Conservation (phyloP, 2,329 filamentous ascomycete genomes). For the Paracorniculantispora psalliotae region DNA sequence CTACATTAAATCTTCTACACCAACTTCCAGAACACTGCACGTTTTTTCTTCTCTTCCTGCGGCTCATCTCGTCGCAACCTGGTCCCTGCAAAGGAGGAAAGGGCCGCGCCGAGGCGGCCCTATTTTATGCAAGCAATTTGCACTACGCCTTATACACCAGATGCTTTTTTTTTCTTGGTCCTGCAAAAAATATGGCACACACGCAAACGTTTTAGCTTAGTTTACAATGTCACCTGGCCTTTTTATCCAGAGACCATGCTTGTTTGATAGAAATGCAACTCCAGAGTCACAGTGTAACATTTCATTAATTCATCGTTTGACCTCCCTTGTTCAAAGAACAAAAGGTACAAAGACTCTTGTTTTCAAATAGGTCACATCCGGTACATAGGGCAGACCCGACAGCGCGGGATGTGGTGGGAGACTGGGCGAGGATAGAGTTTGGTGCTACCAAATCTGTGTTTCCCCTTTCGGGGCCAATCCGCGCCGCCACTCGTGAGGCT, state of each 20-base stretch:
- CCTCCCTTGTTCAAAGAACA: too few species aligned
- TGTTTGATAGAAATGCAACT: background rate
- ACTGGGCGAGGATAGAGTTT: background rate
- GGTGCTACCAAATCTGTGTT: background rate
- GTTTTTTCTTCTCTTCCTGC: background rate
- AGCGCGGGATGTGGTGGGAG: background rate
- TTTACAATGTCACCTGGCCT: too few species aligned
- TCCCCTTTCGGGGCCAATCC: background rate
- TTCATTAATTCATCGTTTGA: too few species aligned
- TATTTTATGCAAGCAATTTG: constrained; percentile 8
- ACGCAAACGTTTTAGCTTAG: background rate
- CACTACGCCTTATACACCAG: background rate
- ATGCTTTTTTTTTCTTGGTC: too few species aligned
- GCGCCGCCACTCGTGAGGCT: background rate
- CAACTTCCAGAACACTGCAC: background rate
- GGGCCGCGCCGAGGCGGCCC: background rate
- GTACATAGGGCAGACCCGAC: background rate
- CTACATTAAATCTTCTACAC: background rate
- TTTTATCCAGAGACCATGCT: too few species aligned
- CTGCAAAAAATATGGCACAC: background rate
- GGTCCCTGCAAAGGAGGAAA: background rate
- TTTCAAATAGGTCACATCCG: too few species aligned
- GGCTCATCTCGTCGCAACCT: background rate
- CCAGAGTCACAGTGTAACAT: background rate
- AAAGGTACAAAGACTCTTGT: too few species aligned